These are phyloP conservation scores for Monosporozyma unispora DNA, from an alignment of 805 yeast genomes.

Conservation along the genomic window DNA sequence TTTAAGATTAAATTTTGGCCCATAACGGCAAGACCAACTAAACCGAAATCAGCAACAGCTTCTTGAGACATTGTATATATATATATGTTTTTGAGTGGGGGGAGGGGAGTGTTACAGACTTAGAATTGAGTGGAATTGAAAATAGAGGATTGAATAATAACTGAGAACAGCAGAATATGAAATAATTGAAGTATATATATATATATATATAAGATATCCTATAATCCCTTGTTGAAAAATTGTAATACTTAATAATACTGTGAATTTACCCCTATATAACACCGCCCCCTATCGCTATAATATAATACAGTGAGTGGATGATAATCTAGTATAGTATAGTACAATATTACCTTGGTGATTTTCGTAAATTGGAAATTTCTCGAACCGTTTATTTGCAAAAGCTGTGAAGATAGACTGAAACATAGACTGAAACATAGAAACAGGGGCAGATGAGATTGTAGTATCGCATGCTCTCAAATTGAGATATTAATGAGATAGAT, in stretches of 20 bases:
- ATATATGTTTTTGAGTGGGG: not conserved
- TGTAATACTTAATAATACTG: too few species aligned
- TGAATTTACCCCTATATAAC: constrained; percentile 2
- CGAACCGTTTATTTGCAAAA: too few species aligned
- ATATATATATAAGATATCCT: not conserved
- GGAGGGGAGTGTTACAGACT: not conserved
- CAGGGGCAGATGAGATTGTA: too few species aligned
- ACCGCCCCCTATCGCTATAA: not conserved
- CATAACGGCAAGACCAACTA: constrained; percentile 99
- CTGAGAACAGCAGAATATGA: not conserved
- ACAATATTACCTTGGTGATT: too few species aligned
- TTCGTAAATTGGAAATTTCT: too few species aligned
- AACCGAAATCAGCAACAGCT: constrained; percentile 95
- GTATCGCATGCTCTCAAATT: too few species aligned
- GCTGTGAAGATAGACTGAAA: too few species aligned
- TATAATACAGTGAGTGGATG: too few species aligned
- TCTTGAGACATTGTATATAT: constrained; percentile 25
- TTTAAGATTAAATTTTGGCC: constrained; percentile 96
- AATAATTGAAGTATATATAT: not conserved
- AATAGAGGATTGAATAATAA: not conserved
- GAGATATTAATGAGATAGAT: too few species aligned
- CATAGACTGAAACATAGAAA: too few species aligned
- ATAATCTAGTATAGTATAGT: too few species aligned
- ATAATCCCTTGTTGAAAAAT: too few species aligned
- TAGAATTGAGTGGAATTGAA: not conserved